Evolutionary conservation across 2,329 filamentous ascomycete species (phyloP).

Genomic region (Penicillium sp.): DNA sequence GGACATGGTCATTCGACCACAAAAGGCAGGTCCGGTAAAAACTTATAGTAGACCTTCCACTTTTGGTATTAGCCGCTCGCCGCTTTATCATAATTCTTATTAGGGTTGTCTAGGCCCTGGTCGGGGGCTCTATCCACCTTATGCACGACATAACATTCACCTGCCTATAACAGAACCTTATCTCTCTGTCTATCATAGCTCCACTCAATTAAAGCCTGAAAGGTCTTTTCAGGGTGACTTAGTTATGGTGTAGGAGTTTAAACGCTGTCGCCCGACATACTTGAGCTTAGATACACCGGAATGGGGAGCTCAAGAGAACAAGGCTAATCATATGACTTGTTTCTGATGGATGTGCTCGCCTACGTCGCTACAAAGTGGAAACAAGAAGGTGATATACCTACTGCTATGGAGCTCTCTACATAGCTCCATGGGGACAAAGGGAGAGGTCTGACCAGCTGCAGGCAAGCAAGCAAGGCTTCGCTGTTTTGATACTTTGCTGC

Average conservation of each 20-base stretch:
- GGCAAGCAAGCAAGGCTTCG: too few relatives aligned
- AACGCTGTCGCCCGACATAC: neutral
- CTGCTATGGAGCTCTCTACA: too few relatives aligned
- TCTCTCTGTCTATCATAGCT: neutral
- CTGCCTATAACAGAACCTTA: neutral
- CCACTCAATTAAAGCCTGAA: neutral
- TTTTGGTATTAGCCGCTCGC: neutral
- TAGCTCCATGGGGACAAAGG: too few relatives aligned
- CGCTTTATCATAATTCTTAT: neutral
- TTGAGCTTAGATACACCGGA: neutral
- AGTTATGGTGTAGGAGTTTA: too few relatives aligned
- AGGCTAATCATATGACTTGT: neutral
- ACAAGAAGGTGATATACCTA: too few relatives aligned
- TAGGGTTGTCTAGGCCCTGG: too few relatives aligned
- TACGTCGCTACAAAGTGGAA: too few relatives aligned
- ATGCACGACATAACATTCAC: neutral
- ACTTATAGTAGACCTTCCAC: neutral
- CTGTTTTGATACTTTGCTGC: too few relatives aligned
- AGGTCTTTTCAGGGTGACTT: neutral
- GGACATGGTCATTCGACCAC: neutral
- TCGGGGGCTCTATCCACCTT: neutral
- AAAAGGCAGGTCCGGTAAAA: neutral
- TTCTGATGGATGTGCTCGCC: too few relatives aligned
- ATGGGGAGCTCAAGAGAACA: neutral
- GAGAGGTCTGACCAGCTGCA: too few relatives aligned